A percentile compares a stretch with the other conserved stretches of the same genome.
Conservation (phyloP, 2,329 filamentous ascomycete genomes). For the Hypoxylon sp. region DNA sequence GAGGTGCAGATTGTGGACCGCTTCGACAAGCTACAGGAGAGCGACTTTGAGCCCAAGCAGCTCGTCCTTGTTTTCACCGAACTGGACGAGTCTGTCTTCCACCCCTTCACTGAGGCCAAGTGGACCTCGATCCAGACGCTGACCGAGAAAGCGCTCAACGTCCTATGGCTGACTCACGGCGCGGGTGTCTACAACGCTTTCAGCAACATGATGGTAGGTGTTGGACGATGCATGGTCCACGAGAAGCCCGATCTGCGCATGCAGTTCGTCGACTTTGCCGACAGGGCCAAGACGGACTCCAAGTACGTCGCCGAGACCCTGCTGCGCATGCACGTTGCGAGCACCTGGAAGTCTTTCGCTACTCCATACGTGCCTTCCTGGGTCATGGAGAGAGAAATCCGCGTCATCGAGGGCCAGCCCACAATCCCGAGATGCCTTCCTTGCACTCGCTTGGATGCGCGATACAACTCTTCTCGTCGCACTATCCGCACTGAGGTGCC, state of each 20-base stretch:
- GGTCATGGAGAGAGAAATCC: constrained; percentile 20
- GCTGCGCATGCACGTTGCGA: constrained; percentile 25
- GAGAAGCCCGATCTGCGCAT: constrained; percentile 33
- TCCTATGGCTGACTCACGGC: constrained; percentile 38
- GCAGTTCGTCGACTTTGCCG: constrained; percentile 32
- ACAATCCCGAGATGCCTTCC: constrained; percentile 15
- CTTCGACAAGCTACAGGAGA: constrained; percentile 27
- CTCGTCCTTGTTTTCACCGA: constrained; percentile 45
- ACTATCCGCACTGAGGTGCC: constrained; percentile 16
- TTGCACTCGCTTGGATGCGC: constrained; percentile 2
- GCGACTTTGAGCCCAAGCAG: constrained; percentile 20
- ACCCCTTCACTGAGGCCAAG: constrained; percentile 30
- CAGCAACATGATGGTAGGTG: constrained; percentile 37
- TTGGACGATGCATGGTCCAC: constrained; percentile 33
- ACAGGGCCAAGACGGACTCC: constrained; percentile 18
- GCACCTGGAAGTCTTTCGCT: constrained; percentile 21
- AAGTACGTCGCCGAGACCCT: constrained; percentile 25
- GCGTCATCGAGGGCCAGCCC: constrained; percentile 9
- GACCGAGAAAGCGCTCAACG: constrained; percentile 24
- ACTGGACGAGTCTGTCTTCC: constrained; percentile 52
- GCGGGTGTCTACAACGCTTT: constrained; percentile 33
- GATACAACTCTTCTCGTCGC: constrained; percentile 25
- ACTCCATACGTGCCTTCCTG: constrained; percentile 18
- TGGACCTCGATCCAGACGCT: constrained; percentile 28
- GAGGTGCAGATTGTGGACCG: constrained; percentile 25